These are phyloP conservation scores for Phytophthora ohioensis DNA, from an alignment of 352 stramenopile species.

Conservation along the genomic window DNA sequence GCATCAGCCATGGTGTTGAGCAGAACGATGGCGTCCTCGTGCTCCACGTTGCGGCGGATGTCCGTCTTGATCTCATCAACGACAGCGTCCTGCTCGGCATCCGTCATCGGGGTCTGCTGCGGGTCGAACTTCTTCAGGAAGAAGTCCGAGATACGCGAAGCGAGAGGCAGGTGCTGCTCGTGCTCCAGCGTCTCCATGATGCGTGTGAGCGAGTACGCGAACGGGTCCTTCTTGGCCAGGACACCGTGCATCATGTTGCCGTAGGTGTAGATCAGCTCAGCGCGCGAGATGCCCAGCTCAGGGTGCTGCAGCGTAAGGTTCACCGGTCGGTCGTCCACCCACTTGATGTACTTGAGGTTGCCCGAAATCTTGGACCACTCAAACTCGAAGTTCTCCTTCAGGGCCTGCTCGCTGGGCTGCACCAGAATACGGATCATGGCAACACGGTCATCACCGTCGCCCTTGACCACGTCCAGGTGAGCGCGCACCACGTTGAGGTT, in stretches of 20 bases:
- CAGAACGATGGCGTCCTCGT: constrained; percentile 75
- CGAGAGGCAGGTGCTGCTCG: constrained; percentile 90
- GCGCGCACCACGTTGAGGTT: constrained; percentile 95
- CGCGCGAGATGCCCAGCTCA: constrained; percentile 91
- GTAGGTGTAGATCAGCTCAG: constrained; percentile 97
- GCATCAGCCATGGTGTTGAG: constrained; percentile 85
- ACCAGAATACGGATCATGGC: constrained; percentile 88
- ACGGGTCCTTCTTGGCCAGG: constrained; percentile 94
- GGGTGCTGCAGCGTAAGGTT: constrained; percentile 86
- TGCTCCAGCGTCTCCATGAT: constrained; percentile 95
- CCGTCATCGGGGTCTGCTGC: constrained; percentile 48
- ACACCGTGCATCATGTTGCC: constrained; percentile 96
- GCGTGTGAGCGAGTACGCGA: constrained; percentile 94
- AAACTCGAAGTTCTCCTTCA: constrained; percentile 59
- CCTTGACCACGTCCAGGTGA: constrained; percentile 95
- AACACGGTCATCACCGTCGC: constrained; percentile 77
- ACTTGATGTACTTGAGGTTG: constrained; percentile 93
- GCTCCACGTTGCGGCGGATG: constrained; percentile 80
- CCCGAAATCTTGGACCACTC: constrained; percentile 86
- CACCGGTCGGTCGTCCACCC: constrained; percentile 82
- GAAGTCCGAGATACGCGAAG: constrained; percentile 94
- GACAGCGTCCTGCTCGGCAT: constrained; percentile 52
- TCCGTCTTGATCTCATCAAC: constrained; percentile 71
- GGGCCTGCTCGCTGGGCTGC: constrained; percentile 64
- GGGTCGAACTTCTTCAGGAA: constrained; percentile 94